Conservation (phyloP, 2,329 filamentous ascomycete species). For the Beauveria australis region DNA sequence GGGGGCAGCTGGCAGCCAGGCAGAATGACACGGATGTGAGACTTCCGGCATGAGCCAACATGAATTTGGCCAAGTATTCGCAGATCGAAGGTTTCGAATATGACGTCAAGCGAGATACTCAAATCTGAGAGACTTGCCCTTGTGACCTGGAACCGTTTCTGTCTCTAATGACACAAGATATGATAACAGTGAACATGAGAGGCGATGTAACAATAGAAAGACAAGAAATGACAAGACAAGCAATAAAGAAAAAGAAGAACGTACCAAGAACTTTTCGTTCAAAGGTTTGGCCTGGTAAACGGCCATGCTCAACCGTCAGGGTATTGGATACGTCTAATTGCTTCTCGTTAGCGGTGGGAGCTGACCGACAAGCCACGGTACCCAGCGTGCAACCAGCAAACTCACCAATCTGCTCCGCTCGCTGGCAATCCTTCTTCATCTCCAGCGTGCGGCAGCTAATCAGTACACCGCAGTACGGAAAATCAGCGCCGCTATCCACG, state of each 20-base stretch:
- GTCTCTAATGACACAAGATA: no score
- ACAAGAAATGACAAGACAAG: background rate
- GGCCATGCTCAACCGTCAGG: constrained; percentile 70
- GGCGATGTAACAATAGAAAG: background rate
- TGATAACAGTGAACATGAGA: no score
- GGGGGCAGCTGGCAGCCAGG: no score
- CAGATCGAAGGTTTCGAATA: no score
- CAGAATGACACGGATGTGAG: no score
- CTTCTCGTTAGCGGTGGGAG: background rate
- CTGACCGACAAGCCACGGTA: background rate
- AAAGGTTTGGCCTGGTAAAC: constrained; percentile 67
- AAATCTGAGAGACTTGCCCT: no score
- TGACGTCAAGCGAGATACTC: no score
- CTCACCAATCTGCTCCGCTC: constrained; percentile 43
- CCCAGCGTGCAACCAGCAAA: background rate
- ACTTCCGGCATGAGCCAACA: no score
- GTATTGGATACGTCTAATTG: constrained; percentile 49
- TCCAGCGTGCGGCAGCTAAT: constrained; percentile 71
- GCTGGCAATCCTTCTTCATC: constrained; percentile 59
- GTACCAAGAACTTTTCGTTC: constrained; percentile 68
- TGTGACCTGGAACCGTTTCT: no score
- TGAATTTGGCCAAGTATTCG: no score
- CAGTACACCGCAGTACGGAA: constrained; percentile 80
- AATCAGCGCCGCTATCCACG: constrained; percentile 36
- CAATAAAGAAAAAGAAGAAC: constrained; percentile 15